These are phyloP conservation scores for Aspergillus ochraceoroseus DNA, from an alignment of 2,329 filamentous ascomycete species.

Conservation along the genomic window DNA sequence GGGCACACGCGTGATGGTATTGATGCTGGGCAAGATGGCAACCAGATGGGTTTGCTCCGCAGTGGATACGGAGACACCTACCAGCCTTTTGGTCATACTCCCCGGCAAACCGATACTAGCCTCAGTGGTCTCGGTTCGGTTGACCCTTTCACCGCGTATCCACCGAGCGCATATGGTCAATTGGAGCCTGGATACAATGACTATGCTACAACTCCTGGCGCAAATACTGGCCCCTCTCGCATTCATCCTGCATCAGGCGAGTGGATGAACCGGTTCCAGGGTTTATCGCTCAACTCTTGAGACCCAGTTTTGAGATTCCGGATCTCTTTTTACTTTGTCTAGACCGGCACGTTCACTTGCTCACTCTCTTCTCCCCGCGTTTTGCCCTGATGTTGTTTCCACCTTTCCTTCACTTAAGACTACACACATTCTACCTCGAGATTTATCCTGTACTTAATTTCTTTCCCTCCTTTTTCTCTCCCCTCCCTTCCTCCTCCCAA, in stretches of 20 bases:
- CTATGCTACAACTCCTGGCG: constrained; percentile 32
- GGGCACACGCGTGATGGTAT: constrained; percentile 28
- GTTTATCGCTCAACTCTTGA: constrained; percentile 64
- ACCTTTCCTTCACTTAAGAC: constrained; percentile 8
- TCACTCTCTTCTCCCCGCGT: constrained; percentile 5
- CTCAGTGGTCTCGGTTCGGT: constrained; percentile 29
- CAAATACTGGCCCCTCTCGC: constrained; percentile 32
- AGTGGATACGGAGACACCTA: constrained; percentile 37
- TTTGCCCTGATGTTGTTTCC: background rate
- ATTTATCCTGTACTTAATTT: constrained; percentile 15
- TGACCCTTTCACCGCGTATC: constrained; percentile 37
- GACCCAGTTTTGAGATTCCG: background rate
- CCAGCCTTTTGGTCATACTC: constrained; percentile 32
- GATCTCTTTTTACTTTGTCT: background rate
- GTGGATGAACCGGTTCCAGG: constrained; percentile 63
- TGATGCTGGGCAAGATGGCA: constrained; percentile 30
- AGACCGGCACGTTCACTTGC: background rate
- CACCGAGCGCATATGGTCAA: constrained; percentile 34
- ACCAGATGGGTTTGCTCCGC: constrained; percentile 30
- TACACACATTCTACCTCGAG: background rate
- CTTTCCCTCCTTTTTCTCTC: constrained; percentile 4
- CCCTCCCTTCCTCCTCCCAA: constrained; percentile 4
- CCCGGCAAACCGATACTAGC: constrained; percentile 32
- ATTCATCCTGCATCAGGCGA: constrained; percentile 45
- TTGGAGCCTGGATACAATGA: constrained; percentile 36